A percentile compares a stretch with the other conserved stretches of the same genome.
phyloP scores from a whole-genome alignment of 441 rosid genomes.

The Gossypium gossypioides region DNA sequence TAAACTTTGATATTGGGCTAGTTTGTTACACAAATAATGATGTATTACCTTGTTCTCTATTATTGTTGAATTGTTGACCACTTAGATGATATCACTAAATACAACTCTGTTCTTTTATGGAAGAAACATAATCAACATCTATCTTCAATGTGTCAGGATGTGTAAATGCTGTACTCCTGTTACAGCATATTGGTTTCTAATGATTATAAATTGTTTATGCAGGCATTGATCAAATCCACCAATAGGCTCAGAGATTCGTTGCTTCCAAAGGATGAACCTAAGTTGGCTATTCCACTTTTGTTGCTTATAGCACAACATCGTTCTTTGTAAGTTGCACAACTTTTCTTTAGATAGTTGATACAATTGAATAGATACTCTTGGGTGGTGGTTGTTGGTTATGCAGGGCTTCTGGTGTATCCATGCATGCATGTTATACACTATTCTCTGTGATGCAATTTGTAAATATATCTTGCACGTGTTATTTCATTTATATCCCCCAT shows the following conservation, averaged over 20 bases:
- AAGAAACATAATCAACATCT: neutral
- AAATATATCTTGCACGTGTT: neutral
- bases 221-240: conserved; percentile 93
- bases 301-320: conserved; percentile 95
- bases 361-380: neutral
- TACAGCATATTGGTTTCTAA: neutral
- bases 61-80: neutral
- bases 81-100: neutral
- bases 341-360: conserved; percentile 12
- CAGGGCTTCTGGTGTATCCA: neutral
- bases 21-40: neutral
- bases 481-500: neutral
- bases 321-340: conserved; percentile 65
- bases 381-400: neutral
- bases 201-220: conserved; percentile 20
- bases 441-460: neutral
- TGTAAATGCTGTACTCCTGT: neutral
- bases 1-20: conserved; percentile 5
- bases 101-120: neutral
- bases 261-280: conserved; percentile 93
- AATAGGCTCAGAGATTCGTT: conserved; percentile 87
- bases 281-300: conserved; percentile 84
- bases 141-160: neutral
- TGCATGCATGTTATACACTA: neutral
- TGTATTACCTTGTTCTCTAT: neutral